These are phyloP conservation scores for Globisporangium radiosum DNA, from an alignment of 352 stramenopile genomes.

Conservation along the genomic window DNA sequence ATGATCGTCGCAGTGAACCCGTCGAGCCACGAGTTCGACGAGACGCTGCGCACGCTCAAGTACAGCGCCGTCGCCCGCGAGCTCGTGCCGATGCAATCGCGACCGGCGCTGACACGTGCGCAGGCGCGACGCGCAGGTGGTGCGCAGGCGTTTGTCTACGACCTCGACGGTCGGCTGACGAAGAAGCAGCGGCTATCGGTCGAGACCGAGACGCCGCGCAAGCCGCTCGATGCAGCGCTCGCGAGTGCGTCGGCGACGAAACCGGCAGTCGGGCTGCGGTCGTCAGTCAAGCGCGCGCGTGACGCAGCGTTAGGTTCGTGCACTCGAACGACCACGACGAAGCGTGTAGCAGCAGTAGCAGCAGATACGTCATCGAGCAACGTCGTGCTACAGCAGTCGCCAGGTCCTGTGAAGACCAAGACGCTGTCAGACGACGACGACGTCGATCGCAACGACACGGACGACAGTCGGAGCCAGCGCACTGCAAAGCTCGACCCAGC, in stretches of 20 bases:
- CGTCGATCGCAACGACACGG: no score
- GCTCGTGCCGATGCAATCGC: slow-evolving; percentile 62
- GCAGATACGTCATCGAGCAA: not conserved
- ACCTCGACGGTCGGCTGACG: slow-evolving; percentile 43
- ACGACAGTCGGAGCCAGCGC: no score
- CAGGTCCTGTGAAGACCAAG: no score
- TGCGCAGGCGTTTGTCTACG: slow-evolving; percentile 29
- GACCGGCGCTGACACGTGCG: slow-evolving; percentile 18
- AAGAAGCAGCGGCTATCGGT: slow-evolving; percentile 22
- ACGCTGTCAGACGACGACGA: no score
- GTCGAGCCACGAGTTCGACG: slow-evolving; percentile 91
- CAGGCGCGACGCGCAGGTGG: slow-evolving; percentile 6
- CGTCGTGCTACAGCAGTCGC: no score
- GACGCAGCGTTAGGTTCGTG: not conserved
- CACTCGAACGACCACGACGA: not conserved
- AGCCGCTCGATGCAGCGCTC: slow-evolving; percentile 4
- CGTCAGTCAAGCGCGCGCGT: not conserved
- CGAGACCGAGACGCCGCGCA: not conserved
- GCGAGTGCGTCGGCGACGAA: not conserved
- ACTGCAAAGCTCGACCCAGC: no score
- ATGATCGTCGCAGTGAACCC: slow-evolving; percentile 98
- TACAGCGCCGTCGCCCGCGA: slow-evolving; percentile 91
- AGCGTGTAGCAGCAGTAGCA: not conserved
- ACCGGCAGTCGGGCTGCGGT: no score
- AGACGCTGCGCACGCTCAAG: slow-evolving; percentile 93